Base-by-base conservation (phyloP, 2,329 filamentous ascomycete species). In the Herpomyces periplanetae region DNA sequence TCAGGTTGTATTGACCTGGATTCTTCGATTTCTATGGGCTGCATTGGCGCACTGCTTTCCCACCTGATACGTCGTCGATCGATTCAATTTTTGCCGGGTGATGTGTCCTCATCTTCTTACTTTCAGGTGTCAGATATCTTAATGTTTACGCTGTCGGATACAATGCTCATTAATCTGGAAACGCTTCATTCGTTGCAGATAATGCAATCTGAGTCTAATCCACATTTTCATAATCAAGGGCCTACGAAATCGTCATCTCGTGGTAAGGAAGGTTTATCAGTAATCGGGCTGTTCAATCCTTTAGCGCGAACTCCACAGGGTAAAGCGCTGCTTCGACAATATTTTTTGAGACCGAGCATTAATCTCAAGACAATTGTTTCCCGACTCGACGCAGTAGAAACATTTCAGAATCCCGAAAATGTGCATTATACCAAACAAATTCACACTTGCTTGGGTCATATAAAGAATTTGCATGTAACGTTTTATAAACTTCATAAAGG, bases 181-280 rank as follows among this genome's bases (percentile, higher is more conserved):
- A 65, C 73, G 0, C 41, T 91, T 16, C 39, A 54, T 7, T 71
- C 71, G 2, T 47, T 96, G 5, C 75, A 88, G 29, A 66, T 96
- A 11, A 45, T 87, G 11, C 60, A 63, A 21, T 56, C 62, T 1
- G 73, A 88, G 33, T 53, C 53, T 5, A 69, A 85, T 34, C 73
- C 68, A 3, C 71, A 69, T 30, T 58, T 52, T 18, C 63, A 75
- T 25, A 64, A 60, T 28, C 60, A 63, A 38, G 64, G 63, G 0
- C 53, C 57, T 2, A 50, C 47, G 4, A 51, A 44, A 26, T 44
- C 45, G 12, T 47, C 43, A 11, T 54, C 49, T 1, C 58, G 51
- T 9, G 49, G 51, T 1, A 87, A 75, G 34, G 71, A 85, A 38
- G 63, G 56, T 8, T 45, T 80, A 1, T 91, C 68, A 0, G 41